Conservation (phyloP, 2,329 filamentous ascomycete genomes). For the Ophiostoma novo-ulmi region DNA sequence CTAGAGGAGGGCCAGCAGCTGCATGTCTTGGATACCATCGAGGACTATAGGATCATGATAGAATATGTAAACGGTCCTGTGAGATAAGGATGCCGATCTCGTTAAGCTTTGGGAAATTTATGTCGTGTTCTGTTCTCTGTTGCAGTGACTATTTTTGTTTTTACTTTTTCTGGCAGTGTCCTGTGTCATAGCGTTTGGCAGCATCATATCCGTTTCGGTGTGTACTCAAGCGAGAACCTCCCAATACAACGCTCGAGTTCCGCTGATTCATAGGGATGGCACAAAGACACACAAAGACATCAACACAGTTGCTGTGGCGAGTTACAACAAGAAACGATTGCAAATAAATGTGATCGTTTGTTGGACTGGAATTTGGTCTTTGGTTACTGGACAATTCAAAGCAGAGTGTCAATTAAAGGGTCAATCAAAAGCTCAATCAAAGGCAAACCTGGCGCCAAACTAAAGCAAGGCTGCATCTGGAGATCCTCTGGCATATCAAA, state of each 20-base stretch:
- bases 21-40: constrained; percentile 6
- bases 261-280: background rate
- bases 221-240: background rate
- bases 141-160: background rate
- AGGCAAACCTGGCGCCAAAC: background rate
- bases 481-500: background rate
- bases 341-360: background rate
- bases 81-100: constrained; percentile 4
- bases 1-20: background rate
- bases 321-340: background rate
- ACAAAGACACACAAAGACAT: background rate
- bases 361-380: background rate
- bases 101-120: background rate
- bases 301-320: background rate
- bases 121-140: background rate
- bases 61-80: background rate
- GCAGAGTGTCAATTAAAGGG: background rate
- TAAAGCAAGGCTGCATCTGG: constrained; percentile 3
- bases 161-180: background rate
- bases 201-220: background rate
- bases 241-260: background rate
- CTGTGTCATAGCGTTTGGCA: background rate
- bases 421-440: background rate
- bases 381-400: background rate
- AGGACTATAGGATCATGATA: background rate